Base-by-base conservation (phyloP, 2,329 filamentous ascomycete genomes). In the Elsinoe fawcettii region DNA sequence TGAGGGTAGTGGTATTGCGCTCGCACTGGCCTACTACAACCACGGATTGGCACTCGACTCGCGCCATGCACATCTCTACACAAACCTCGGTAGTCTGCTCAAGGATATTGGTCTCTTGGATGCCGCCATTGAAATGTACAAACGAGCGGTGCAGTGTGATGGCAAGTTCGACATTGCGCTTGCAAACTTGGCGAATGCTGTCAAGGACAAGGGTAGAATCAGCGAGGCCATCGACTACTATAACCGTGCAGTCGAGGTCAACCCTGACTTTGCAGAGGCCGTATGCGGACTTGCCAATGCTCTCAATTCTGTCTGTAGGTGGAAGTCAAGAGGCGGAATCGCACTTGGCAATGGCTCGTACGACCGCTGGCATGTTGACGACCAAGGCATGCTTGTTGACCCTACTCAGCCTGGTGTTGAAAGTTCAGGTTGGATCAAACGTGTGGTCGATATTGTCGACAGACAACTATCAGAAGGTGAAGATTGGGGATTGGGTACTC, bases 101-200 rank as follows among this genome's bases (percentile, higher is more conserved):
- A 99, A 99, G 67, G 93, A 99, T 65, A 93, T 97, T 63, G 93
- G 93, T 0, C 92, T 97, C 64, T 79, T 99, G 12, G 85, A 90
- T 63, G 81, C 89, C 49, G 93, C 93, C 0, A 96, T 99, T 64
- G 85, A 86, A 62, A 97, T 99, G 92, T 99, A 99, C 67, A 90
- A 97, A 72, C 85, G 90, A 63, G 93, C 93, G 9, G 93, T 99
- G 12, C 80, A 82, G 2, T 97, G 91, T 68, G 93, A 99, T 70
- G 84, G 84, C n/a, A 88, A 85, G 22, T 99, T 99, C 66, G 93
- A 99, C 67, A 99, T 99, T 66, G 93, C 93, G 32, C 75, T 99
- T 57, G 95, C 93, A 3, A 99, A 99, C 66, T 78, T 99, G 20
- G 93, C 93, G 57, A 99, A 99, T 69, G 93, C 93, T 7, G 91